These are phyloP conservation scores for Dicorynia guianensis DNA, from an alignment of 306 rosid species.

Conservation along the genomic window DNA sequence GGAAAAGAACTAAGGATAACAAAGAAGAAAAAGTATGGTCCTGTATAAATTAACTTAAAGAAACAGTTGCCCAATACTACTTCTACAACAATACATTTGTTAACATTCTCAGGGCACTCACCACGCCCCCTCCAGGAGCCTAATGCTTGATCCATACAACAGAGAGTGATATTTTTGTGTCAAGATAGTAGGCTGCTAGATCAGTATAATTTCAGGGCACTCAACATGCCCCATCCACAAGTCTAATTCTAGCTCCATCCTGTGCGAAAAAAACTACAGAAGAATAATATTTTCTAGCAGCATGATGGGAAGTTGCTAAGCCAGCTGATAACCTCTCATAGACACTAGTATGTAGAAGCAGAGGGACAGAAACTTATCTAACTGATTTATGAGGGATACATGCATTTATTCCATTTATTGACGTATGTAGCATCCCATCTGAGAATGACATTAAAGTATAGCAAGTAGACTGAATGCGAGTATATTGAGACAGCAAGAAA, in stretches of 20 bases:
- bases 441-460: constrained; percentile 7
- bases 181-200: no score
- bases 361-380: not conserved
- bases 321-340: not conserved
- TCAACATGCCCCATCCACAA: no score
- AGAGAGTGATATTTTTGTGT: no score
- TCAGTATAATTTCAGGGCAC: no score
- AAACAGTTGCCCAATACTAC: constrained; percentile 20
- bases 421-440: not conserved
- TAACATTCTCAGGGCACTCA: not conserved
- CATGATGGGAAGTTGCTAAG: constrained; percentile 1
- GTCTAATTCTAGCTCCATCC: not conserved
- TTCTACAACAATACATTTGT: constrained; percentile 1
- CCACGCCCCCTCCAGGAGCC: not conserved
- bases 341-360: not conserved
- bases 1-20: constrained; percentile 16
- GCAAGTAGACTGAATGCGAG: not conserved
- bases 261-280: not conserved
- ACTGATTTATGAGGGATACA: constrained; percentile 11
- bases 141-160: not conserved
- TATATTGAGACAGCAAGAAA: constrained; percentile 21
- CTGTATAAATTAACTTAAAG: constrained; percentile 4
- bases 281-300: not conserved
- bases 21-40: not conserved
- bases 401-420: not conserved